Conservation (phyloP, 192 early-diverging fungal genomes). For the Dissophora globulifera region DNA sequence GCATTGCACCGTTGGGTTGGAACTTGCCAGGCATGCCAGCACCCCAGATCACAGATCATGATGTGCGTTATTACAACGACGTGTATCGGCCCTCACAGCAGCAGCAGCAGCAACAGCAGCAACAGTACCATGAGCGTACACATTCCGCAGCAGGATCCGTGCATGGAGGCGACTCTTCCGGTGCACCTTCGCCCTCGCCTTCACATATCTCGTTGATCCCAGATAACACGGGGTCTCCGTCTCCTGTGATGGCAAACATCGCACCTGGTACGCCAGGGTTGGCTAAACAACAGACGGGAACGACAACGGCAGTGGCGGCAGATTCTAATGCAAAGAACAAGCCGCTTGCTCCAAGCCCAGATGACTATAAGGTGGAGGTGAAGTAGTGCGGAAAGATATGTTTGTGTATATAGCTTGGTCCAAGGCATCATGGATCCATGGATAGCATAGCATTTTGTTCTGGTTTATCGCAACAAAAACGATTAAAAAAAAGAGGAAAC, state of each 20-base stretch:
- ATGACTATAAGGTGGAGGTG: conserved; percentile 52
- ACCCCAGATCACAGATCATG: conserved; percentile 29
- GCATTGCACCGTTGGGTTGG: conserved; percentile 47
- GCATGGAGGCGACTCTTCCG: conserved; percentile 17
- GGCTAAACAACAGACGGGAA: not conserved
- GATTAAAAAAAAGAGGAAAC: too few relatives aligned
- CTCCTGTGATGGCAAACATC: conserved; percentile 24
- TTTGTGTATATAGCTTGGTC: not conserved
- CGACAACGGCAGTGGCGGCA: not conserved
- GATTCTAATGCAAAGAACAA: not conserved
- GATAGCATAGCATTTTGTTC: too few relatives aligned
- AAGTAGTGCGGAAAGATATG: conserved; percentile 11
- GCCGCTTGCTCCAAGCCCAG: conserved; percentile 11
- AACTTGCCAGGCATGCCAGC: conserved; percentile 45
- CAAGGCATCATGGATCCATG: too few relatives aligned
- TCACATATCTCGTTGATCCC: conserved; percentile 39
- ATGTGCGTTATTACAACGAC: conserved; percentile 17
- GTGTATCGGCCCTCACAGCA: conserved; percentile 2
- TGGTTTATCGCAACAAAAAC: too few relatives aligned
- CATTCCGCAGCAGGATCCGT: conserved; percentile 22
- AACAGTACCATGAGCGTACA: conserved; percentile 14
- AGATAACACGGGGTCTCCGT: conserved; percentile 19
- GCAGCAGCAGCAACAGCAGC: conserved; percentile 10
- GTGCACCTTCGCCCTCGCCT: conserved; percentile 34
- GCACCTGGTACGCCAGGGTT: conserved; percentile 15